Percentiles rank a stretch among this genome's conserved stretches.
These are phyloP conservation scores for Stenocarpella maydis DNA, from an alignment of 2,329 filamentous ascomycete species.

Conservation along the genomic window DNA sequence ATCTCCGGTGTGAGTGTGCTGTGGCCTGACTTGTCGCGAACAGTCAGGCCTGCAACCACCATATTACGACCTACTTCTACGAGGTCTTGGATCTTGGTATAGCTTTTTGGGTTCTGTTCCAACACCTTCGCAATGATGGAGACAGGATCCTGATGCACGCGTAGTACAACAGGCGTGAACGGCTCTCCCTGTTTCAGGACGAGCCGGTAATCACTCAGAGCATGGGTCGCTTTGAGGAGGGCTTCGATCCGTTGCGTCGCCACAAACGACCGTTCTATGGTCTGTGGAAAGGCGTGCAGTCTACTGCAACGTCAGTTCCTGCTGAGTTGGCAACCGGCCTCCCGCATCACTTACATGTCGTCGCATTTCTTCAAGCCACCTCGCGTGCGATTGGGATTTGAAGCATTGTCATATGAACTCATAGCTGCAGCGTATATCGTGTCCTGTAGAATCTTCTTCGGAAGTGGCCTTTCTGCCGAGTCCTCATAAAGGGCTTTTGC, in stretches of 20 bases:
- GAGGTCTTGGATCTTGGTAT: slow-evolving; percentile 78
- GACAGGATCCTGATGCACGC: slow-evolving; percentile 79
- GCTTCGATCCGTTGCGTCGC: slow-evolving; percentile 66
- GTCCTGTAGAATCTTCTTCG: slow-evolving; percentile 60
- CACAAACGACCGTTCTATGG: slow-evolving; percentile 60
- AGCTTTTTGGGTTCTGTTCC: slow-evolving; percentile 77
- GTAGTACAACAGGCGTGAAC: slow-evolving; percentile 79
- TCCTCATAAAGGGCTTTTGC: slow-evolving; percentile 70
- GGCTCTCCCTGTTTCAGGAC: slow-evolving; percentile 82
- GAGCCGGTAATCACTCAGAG: slow-evolving; percentile 78
- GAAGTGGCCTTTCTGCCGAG: slow-evolving; percentile 57
- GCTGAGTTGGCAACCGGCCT: slow-evolving; percentile 20
- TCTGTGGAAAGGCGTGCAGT: slow-evolving; percentile 68
- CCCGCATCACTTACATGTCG: slow-evolving; percentile 66
- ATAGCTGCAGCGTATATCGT: slow-evolving; percentile 71
- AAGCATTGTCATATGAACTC: slow-evolving; percentile 80
- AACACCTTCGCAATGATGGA: slow-evolving; percentile 77
- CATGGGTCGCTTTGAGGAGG: slow-evolving; percentile 76
- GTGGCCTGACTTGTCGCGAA: slow-evolving; percentile 42
- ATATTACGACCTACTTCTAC: slow-evolving; percentile 74
- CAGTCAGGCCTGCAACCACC: slow-evolving; percentile 65
- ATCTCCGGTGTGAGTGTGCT: slow-evolving; percentile 40
- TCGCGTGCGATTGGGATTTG: slow-evolving; percentile 79
- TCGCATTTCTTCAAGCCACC: slow-evolving; percentile 81
- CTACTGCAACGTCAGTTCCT: slow-evolving; percentile 47